Percentiles rank a stretch among this genome's conserved stretches.
Evolutionary conservation across 306 rosid genomes (phyloP).

Genomic region (Sicyos baderoa): DNA sequence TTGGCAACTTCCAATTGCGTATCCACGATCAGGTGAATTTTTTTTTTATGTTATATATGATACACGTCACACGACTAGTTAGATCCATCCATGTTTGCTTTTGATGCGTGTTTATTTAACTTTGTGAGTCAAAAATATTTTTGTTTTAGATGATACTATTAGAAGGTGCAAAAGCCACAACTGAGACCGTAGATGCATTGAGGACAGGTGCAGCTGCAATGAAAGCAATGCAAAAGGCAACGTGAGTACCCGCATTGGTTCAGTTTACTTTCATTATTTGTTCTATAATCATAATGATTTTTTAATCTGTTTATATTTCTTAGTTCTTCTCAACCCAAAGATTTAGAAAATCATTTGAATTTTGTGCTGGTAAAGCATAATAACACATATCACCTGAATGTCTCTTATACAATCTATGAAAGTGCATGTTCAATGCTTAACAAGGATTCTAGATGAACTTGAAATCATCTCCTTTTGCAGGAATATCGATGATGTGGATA

Average conservation of each 20-base stretch:
- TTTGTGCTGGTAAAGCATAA: no score
- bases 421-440: not conserved
- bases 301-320: not conserved
- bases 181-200: slow-evolving; percentile 96
- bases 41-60: not conserved
- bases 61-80: not conserved
- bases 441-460: no score
- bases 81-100: not conserved
- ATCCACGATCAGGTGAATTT: slow-evolving; percentile 93
- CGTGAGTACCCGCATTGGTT: slow-evolving; percentile 39
- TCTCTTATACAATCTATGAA: not conserved
- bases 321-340: not conserved
- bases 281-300: not conserved
- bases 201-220: slow-evolving; percentile 90
- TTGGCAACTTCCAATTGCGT: slow-evolving; percentile 95
- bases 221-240: slow-evolving; percentile 99
- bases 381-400: not conserved
- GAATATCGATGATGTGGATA: slow-evolving; percentile 92
- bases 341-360: not conserved
- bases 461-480: slow-evolving; percentile 33
- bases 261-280: not conserved
- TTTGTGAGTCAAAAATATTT: not conserved
- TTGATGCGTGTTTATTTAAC: not conserved
- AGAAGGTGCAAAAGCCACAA: slow-evolving; percentile 98
- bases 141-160: slow-evolving; percentile 80